Base-by-base conservation (phyloP, 2,329 filamentous ascomycete species). In the Ceratocystis lukuohia region DNA sequence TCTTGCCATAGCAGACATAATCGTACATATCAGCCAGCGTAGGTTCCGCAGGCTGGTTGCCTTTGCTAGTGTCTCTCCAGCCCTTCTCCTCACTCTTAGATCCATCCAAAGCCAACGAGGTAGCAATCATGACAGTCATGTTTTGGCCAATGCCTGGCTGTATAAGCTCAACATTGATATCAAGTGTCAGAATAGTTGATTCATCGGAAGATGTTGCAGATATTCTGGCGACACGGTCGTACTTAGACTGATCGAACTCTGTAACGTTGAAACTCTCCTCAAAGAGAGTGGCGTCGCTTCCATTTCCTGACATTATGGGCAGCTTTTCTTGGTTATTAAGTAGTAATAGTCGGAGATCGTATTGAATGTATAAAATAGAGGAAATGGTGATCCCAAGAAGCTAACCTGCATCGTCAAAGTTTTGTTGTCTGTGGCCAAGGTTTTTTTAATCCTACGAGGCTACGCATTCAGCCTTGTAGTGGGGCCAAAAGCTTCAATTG, bases 181-280 rank as follows among this genome's bases (percentile, higher is more conserved):
- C 94, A 68, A 99, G 88, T 5, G 85, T 87, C 79, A 97, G 86
- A 70, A 84, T 82, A 37, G 88, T 89, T 70, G 84, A 81, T 71
- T 83, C 84, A 77, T 96, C 91, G 71, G 83, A 80, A 28, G 88
- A 93, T 64, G 83, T 88, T 74, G 85, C 91, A 66, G 80, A 84
- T 74, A 97, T 84, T 71, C 94, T 93, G 66, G 90, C 88, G 30
- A 96, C 93, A 70, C 93, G 90, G 79, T 97, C 94, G 78, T 99
- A 99, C 78, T 96, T 96, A 73, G 87, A 84, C 73, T 86, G 83
- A 79, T 96, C 89, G 75, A 91, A 80, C 66, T 83, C 78, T 71
- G 85, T 93, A 72, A 97, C 82, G 69, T 83, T 88, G 82, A 97
- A 96, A 72, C 84, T 87, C 74, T 96, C 91, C 78, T 96, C 91